Percentiles rank a stretch among this genome's conserved stretches.
phyloP scores from a whole-genome alignment of 306 rosid genomes.

The Prinsepia uniflora region DNA sequence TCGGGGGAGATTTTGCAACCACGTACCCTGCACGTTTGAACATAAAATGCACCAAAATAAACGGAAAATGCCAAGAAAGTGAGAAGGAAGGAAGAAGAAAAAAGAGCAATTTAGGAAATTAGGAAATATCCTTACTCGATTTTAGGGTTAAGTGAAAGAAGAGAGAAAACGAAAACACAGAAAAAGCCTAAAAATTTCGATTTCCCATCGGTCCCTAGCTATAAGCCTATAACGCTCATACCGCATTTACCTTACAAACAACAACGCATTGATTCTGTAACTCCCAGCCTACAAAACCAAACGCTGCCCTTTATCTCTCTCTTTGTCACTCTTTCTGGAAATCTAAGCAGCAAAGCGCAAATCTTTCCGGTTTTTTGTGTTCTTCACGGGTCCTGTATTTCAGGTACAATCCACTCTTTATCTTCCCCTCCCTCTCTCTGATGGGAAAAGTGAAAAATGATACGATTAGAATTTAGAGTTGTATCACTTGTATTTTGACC shows the following conservation, averaged over 20 bases:
- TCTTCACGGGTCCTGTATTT: conserved; percentile 16
- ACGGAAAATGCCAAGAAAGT: conserved; percentile 19
- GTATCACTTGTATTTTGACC: neutral
- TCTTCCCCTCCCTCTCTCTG: neutral
- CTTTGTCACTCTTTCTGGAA: neutral
- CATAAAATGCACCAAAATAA: neutral
- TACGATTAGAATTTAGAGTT: conserved; percentile 12
- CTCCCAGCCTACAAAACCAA: conserved; percentile 13
- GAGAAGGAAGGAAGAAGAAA: neutral
- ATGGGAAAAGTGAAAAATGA: neutral
- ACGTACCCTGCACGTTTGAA: conserved; percentile 13
- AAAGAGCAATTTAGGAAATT: neutral
- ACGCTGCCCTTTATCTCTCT: conserved; percentile 5
- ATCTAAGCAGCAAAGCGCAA: conserved; percentile 19
- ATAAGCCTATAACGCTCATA: neutral
- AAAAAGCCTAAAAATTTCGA: neutral
- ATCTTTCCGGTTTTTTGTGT: conserved; percentile 30
- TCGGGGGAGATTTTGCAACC: neutral
- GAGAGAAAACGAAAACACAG: neutral
- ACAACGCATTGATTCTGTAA: conserved; percentile 6
- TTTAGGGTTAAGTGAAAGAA: conserved; percentile 5
- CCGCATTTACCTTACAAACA: neutral
- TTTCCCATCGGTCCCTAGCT: neutral
- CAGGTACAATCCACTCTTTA: conserved; percentile 36
- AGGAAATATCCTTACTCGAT: conserved; percentile 14